These are phyloP conservation scores for Castanospermum australe DNA, from an alignment of 306 rosid species.

Conservation along the genomic window DNA sequence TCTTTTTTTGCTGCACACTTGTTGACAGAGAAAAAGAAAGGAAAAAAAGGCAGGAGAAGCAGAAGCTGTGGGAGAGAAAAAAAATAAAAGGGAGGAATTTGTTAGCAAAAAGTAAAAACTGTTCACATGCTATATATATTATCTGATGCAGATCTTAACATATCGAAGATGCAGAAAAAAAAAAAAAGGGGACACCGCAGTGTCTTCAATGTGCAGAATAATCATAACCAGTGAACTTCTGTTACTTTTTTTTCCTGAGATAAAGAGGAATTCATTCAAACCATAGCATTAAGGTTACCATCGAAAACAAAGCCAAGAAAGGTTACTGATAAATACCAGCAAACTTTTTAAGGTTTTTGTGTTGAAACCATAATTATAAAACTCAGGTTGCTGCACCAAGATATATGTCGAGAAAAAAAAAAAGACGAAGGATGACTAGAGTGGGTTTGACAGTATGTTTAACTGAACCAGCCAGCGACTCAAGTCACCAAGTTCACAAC, in stretches of 20 bases:
- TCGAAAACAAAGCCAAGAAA: background rate
- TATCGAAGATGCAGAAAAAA: background rate
- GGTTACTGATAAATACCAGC: background rate
- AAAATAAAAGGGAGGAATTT: background rate
- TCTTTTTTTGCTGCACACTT: slow-evolving; percentile 34
- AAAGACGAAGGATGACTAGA: no score
- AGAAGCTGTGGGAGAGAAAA: background rate
- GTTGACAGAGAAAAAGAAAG: slow-evolving; percentile 17
- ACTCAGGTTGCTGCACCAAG: no score
- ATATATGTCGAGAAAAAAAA: no score
- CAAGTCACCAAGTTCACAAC: no score
- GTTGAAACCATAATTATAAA: no score
- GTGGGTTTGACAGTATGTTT: no score
- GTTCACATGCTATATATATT: background rate
- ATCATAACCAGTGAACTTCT: background rate
- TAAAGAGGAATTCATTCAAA: background rate
- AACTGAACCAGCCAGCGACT: no score
- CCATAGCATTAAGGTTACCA: background rate
- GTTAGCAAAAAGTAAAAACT: background rate
- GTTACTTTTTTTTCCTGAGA: background rate
- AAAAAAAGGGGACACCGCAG: background rate
- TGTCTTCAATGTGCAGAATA: background rate
- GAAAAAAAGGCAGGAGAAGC: slow-evolving; percentile 13
- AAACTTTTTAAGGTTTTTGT: background rate
- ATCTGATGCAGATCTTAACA: background rate